phyloP scores from a whole-genome alignment of 1,284 basidiomycete species.

The Dichomitus squalens region DNA sequence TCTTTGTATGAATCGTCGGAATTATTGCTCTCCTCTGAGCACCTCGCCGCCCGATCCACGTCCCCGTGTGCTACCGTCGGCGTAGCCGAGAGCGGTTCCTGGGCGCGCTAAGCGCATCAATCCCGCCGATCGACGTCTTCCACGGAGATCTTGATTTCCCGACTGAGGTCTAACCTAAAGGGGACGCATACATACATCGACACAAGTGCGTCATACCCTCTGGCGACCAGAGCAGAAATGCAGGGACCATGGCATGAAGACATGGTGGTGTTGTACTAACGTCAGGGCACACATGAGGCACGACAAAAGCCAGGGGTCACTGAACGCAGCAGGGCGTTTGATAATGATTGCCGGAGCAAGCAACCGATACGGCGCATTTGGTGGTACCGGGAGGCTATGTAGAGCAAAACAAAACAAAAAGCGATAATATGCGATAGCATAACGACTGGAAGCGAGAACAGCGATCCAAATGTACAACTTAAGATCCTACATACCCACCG shows the following conservation, averaged over 20 bases:
- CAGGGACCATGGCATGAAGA: too few species aligned
- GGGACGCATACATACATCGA: not conserved
- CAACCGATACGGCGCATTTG: too few species aligned
- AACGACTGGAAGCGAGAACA: not conserved
- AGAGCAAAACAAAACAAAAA: not conserved
- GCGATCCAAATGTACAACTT: not conserved
- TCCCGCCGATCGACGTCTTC: slow-evolving; percentile 4
- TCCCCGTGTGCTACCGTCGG: too few species aligned
- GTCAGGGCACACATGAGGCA: too few species aligned
- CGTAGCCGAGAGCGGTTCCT: not conserved
- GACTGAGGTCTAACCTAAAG: slow-evolving; percentile 5
- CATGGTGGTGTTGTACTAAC: not conserved
- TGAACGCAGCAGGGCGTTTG: too few species aligned
- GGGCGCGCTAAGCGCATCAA: not conserved
- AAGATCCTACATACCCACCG: not conserved
- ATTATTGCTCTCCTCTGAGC: too few species aligned
- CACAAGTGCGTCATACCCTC: not conserved
- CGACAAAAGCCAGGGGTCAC: too few species aligned
- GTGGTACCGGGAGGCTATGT: too few species aligned
- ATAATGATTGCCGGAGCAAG: too few species aligned
- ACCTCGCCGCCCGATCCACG: too few species aligned
- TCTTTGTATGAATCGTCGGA: too few species aligned
- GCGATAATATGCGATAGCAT: not conserved
- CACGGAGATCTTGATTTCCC: not conserved
- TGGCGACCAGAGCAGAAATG: not conserved